Evolutionary conservation across 805 yeast species (phyloP), one percentile per base, ranked within the genome.

Genomic region (Candida caryicola): DNA sequence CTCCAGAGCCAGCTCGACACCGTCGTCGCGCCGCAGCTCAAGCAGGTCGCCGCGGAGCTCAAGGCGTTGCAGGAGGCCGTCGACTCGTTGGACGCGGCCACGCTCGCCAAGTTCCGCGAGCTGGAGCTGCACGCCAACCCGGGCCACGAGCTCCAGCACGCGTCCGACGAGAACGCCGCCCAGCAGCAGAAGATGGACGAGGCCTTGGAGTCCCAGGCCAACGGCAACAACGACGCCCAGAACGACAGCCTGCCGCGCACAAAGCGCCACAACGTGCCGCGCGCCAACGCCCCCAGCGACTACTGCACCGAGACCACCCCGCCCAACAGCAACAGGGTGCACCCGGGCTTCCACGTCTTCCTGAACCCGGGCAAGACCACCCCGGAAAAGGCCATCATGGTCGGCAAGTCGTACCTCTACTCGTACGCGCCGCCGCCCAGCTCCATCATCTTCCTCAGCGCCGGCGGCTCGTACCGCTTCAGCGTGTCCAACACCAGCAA

Each of bases 391-490:
- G 54, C 55, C n/a, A 32, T 32, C 5, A n/a, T 51, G 14, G 41
- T 51, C 3, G 62, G 59, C 3, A 49, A 46, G 34, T 44, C 58
- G 4, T 46, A 43, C 41, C 41, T 56, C 30, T 55, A 54, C 40
- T 36, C 57, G 17, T 43, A 36, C 29, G 51, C 69, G 1, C 69
- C 70, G 3, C 50, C 60, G 7, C 73, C 73, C 3, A 19, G 34
- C 9, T 39, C 46, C 17, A 38, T 57, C 15, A 42, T 55, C 13
- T 57, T 56, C 34, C 47, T 45, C 34, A 62, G 70, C 21, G 50
- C 51, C 15, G 62, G 60, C 8, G 73, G 71, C 6, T 52, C 62
- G 1, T 66, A 60, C 40, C 52, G 54, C 27, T 52, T 63, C 14
- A 43, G 54, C 14, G 37, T 47, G 4, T 14, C 34, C 2, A 40